A percentile compares a stretch with the other conserved stretches of the same genome.
Evolutionary conservation across 352 stramenopile genomes (phyloP).

Genomic region (Phytophthora idaei): DNA sequence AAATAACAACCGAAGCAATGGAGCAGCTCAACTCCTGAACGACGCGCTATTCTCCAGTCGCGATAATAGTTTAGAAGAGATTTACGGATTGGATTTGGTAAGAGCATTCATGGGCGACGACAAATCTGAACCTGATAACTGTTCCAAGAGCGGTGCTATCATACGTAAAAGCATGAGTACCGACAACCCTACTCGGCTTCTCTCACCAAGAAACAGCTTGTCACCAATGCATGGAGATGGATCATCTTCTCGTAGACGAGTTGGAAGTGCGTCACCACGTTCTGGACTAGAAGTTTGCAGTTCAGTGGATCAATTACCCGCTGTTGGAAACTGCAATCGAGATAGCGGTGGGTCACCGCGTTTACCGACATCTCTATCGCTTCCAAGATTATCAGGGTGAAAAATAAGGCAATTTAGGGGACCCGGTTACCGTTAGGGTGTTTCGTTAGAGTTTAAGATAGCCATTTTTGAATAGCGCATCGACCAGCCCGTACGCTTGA

Average conservation of each 20-base stretch:
- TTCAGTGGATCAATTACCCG: slow-evolving; percentile 20
- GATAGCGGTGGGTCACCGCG: slow-evolving; percentile 8
- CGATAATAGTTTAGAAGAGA: slow-evolving; percentile 50
- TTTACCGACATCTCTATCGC: slow-evolving; percentile 27
- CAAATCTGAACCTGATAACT: slow-evolving; percentile 4
- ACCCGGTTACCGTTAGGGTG: background rate
- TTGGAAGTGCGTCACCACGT: slow-evolving; percentile 1
- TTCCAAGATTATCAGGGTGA: slow-evolving; percentile 28
- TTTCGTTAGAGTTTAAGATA: slow-evolving; percentile 17
- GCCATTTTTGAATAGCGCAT: slow-evolving; percentile 26
- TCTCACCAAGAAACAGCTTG: slow-evolving; percentile 88
- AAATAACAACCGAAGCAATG: slow-evolving; percentile 29
- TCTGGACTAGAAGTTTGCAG: background rate
- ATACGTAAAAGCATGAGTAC: slow-evolving; percentile 12
- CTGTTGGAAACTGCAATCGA: background rate
- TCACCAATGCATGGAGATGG: slow-evolving; percentile 82
- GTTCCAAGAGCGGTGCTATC: background rate
- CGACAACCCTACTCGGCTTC: slow-evolving; percentile 3
- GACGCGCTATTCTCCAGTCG: slow-evolving; percentile 17
- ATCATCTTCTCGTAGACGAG: slow-evolving; percentile 46
- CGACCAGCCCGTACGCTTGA: slow-evolving; percentile 42
- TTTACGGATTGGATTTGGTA: slow-evolving; percentile 74
- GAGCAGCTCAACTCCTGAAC: slow-evolving; percentile 17
- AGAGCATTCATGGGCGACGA: slow-evolving; percentile 36
- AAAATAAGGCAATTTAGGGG: background rate